Base-by-base conservation (phyloP, 2,329 filamentous ascomycete genomes). In the Pseudomassariella vexata region DNA sequence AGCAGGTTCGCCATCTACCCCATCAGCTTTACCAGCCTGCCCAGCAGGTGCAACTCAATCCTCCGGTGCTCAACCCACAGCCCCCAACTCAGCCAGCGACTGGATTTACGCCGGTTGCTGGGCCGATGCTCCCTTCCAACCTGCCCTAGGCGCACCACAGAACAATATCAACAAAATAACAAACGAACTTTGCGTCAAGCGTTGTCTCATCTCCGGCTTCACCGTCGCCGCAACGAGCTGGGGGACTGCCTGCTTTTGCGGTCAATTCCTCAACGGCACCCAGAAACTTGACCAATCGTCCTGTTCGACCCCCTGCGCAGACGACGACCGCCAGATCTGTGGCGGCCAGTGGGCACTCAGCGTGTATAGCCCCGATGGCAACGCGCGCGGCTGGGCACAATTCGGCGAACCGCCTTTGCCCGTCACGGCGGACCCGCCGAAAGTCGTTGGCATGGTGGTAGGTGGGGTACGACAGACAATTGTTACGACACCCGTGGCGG, bases 291-390 rank as follows among this genome's bases (percentile, higher is more conserved):
- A 63, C 26, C 66, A 69, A 4, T 53, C 48, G 6, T 42, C 47
- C 9, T 79, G 74, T 54, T 50, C 52, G 24, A 65, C 62, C 44
- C 52, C 64, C 2, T 78, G 74, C 47, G 60, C 64, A 31, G 73
- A 69, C 15, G 64, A 73, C 40, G 38, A 39, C 2, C 50, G 46
- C 9, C 55, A 73, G 46, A 57, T 57, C 5, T 79, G 74, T 43
- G 74, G 73, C 28, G 73, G 71, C 11, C 40, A 49, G 33, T 59
- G 60, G 53, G 56, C 62, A 8, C 53, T 73, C 30, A 64, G 55
- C 35, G 58, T 70, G 34, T 73, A 63, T 46, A 60, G 55, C 35
- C 49, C 50, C 25, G 54, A 55, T 31, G 60, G 59, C 22, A 35
- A 56, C 24, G 50, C 52, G 3, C 47, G 48, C 24, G 52, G 52